These are phyloP conservation scores for Clonostachys rhizophaga DNA, from an alignment of 2,329 filamentous ascomycete species.

Conservation along the genomic window DNA sequence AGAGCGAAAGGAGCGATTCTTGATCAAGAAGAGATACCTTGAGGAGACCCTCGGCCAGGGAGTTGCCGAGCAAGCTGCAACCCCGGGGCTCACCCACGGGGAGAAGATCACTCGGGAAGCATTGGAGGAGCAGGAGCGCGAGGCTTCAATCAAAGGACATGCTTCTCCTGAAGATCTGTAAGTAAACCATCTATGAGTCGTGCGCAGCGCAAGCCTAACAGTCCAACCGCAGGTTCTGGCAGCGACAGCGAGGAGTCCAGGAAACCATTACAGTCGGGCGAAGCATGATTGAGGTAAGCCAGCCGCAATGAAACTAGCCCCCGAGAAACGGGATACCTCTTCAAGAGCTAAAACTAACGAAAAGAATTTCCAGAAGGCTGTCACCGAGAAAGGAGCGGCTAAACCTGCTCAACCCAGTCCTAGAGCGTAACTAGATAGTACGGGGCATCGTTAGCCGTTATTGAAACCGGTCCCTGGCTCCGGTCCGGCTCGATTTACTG, in stretches of 20 bases:
- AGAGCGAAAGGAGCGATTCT: conserved; percentile 75
- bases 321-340: too few species aligned
- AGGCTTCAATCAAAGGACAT: conserved; percentile 41
- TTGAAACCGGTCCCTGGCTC: too few species aligned
- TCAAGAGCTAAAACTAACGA: too few species aligned
- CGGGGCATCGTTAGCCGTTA: too few species aligned
- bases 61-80: conserved; percentile 40
- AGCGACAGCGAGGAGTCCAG: conserved; percentile 50
- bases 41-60: conserved; percentile 64
- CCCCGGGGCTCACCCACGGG: conserved; percentile 40
- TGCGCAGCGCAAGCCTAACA: neutral
- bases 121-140: conserved; percentile 59
- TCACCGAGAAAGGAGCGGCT: too few species aligned
- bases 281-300: conserved; percentile 41
- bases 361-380: too few species aligned
- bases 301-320: too few species aligned
- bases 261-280: conserved; percentile 55
- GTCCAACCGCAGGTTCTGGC: conserved; percentile 47
- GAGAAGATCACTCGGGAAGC: conserved; percentile 61
- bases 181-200: conserved; percentile 10
- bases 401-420: too few species aligned
- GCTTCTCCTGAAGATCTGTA: conserved; percentile 47
- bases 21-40: conserved; percentile 74
- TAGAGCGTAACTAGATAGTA: too few species aligned
- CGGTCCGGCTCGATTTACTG: too few species aligned